Evolutionary conservation across 768 basidiomycete species (phyloP).

Genomic region (Pleurotus tuoliensis): DNA sequence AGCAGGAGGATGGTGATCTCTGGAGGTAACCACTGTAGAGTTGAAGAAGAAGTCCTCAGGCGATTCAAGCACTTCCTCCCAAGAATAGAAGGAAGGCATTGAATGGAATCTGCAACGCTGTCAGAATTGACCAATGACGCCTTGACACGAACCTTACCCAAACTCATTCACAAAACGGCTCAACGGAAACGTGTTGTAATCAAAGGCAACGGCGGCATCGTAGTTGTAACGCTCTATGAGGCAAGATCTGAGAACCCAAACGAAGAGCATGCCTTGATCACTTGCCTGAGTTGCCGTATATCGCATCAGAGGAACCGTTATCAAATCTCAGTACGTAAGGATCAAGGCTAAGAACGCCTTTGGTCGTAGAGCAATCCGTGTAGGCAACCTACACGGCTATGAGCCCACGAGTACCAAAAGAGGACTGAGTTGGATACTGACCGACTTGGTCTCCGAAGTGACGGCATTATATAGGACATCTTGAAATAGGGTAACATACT

Average conservation of each 20-base stretch:
- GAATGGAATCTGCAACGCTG: slow-evolving; percentile 47
- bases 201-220: slow-evolving; percentile 46
- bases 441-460: slow-evolving; percentile 46
- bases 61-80: slow-evolving; percentile 51
- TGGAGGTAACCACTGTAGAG: slow-evolving; percentile 50
- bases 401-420: background rate
- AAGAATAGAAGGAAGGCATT: slow-evolving; percentile 59
- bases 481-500: slow-evolving; percentile 51
- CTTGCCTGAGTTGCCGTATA: slow-evolving; percentile 53
- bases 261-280: background rate
- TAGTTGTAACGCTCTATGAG: slow-evolving; percentile 53
- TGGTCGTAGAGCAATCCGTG: slow-evolving; percentile 57
- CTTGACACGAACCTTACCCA: slow-evolving; percentile 30
- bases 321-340: slow-evolving; percentile 48
- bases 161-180: slow-evolving; percentile 58
- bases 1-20: slow-evolving; percentile 55
- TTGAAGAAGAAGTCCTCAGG: slow-evolving; percentile 55
- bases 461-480: slow-evolving; percentile 47
- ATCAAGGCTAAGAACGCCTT: slow-evolving; percentile 52
- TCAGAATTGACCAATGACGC: background rate
- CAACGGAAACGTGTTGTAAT: slow-evolving; percentile 50
- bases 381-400: slow-evolving; percentile 40
- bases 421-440: slow-evolving; percentile 15
- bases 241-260: background rate
- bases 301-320: slow-evolving; percentile 47